Conservation (phyloP, 2,329 filamentous ascomycete species). For the Colletotrichum eleusines region DNA sequence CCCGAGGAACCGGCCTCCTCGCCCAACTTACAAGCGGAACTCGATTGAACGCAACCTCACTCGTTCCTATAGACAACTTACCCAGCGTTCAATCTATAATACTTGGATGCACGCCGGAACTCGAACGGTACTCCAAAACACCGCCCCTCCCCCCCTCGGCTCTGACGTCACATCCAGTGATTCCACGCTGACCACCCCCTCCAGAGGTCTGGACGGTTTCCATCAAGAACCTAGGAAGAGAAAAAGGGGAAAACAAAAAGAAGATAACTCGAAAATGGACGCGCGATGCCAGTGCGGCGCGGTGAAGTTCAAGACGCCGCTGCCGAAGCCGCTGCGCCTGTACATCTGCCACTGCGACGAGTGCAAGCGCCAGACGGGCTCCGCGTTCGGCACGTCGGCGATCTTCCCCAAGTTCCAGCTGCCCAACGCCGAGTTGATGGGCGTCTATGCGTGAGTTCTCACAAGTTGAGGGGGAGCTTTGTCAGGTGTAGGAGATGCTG, state of each 20-base stretch:
- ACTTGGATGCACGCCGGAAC: neutral
- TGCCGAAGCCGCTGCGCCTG: constrained; percentile 69
- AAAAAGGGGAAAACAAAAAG: too few relatives aligned
- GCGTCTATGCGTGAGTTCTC: constrained; percentile 66
- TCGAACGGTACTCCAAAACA: neutral
- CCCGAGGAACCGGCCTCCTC: neutral
- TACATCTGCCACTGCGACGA: constrained; percentile 79
- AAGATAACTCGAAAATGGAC: constrained; percentile 61
- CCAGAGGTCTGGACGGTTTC: neutral
- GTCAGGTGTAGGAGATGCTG: neutral
- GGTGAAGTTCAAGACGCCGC: constrained; percentile 72
- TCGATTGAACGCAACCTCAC: neutral
- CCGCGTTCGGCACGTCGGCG: constrained; percentile 76
- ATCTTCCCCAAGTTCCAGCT: constrained; percentile 77
- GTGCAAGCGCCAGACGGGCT: constrained; percentile 74
- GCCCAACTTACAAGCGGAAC: neutral
- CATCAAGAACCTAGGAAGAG: neutral
- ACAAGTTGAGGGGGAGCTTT: neutral
- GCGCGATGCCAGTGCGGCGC: constrained; percentile 74
- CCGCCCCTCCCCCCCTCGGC: neutral
- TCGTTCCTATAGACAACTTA: neutral
- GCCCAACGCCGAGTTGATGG: constrained; percentile 61
- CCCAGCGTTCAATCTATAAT: neutral
- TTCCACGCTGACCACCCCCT: neutral
- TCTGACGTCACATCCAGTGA: constrained; percentile 3